Conservation (phyloP, 805 yeast genomes). For the Pichia exigua region DNA sequence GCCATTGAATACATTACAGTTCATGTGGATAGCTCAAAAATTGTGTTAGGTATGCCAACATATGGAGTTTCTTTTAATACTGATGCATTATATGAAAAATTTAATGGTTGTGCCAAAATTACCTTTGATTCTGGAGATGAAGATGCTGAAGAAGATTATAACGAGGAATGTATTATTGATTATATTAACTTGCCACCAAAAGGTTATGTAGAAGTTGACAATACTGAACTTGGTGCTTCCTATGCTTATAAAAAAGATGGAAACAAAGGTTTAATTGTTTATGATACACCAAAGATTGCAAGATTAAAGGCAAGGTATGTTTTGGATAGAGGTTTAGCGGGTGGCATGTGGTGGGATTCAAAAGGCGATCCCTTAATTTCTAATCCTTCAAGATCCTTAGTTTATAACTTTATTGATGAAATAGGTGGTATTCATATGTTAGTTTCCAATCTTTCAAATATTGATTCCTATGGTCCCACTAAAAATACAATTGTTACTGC, state of each 20-base stretch:
- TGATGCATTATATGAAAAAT: conserved; percentile 8
- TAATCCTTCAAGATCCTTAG: conserved; percentile 31
- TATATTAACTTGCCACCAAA: conserved; percentile 20
- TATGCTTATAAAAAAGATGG: conserved; percentile 37
- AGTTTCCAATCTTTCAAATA: background rate
- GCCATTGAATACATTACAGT: conserved; percentile 31
- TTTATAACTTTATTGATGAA: conserved; percentile 39
- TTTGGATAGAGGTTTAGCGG: conserved; percentile 44
- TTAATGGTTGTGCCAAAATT: conserved; percentile 18
- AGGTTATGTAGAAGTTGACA: conserved; percentile 39
- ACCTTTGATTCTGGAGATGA: conserved; percentile 6
- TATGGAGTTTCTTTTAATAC: conserved; percentile 49
- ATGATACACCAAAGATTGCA: conserved; percentile 56
- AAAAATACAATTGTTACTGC: background rate
- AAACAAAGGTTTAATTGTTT: conserved; percentile 39
- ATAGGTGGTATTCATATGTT: conserved; percentile 21
- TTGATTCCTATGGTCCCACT: background rate
- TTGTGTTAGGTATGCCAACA: conserved; percentile 79
- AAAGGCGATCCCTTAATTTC: conserved; percentile 50
- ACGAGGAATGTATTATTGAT: conserved; percentile 17
- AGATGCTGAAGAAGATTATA: background rate
- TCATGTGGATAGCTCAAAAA: conserved; percentile 28
- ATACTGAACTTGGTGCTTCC: conserved; percentile 45
- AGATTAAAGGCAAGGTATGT: conserved; percentile 55
- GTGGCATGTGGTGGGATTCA: conserved; percentile 96